Percentiles rank a stretch among this genome's conserved stretches.
phyloP scores from a whole-genome alignment of 176 grass and related monocot species.

The Panicum miliaceum region DNA sequence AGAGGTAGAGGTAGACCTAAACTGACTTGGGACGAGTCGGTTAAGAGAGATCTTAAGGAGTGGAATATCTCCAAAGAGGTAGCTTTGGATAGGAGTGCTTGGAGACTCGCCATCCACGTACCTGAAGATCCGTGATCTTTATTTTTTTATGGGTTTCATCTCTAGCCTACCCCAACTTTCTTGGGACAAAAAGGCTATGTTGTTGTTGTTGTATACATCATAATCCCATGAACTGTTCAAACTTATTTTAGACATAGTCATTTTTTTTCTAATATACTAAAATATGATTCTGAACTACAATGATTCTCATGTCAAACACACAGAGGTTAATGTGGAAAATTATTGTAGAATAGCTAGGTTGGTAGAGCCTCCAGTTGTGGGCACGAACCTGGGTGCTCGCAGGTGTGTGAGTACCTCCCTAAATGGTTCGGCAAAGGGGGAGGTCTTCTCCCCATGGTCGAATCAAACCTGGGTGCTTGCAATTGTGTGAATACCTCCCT shows the following conservation, averaged over 20 bases:
- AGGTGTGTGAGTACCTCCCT: background rate
- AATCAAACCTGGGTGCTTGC: no score
- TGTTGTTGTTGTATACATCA: no score
- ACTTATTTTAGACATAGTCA: background rate
- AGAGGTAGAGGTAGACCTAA: no score
- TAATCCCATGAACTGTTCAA: background rate
- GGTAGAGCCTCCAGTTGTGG: background rate
- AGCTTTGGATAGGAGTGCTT: no score
- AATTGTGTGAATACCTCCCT: background rate
- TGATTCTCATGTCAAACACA: slow-evolving; percentile 4
- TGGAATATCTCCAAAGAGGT: no score
- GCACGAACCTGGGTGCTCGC: background rate
- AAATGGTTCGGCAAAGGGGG: background rate
- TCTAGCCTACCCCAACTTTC: no score
- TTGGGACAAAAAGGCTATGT: no score
- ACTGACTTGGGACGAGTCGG: no score
- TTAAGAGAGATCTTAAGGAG: no score
- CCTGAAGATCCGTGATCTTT: no score
- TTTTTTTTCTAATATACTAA: background rate
- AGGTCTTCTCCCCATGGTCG: background rate
- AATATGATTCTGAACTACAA: slow-evolving; percentile 6
- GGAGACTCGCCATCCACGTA: no score
- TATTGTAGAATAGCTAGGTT: background rate
- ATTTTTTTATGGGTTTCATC: no score
- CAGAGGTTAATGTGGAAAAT: background rate